Base-by-base conservation (phyloP, 495 filamentous ascomycete species). In the Aspergillus hancockii region DNA sequence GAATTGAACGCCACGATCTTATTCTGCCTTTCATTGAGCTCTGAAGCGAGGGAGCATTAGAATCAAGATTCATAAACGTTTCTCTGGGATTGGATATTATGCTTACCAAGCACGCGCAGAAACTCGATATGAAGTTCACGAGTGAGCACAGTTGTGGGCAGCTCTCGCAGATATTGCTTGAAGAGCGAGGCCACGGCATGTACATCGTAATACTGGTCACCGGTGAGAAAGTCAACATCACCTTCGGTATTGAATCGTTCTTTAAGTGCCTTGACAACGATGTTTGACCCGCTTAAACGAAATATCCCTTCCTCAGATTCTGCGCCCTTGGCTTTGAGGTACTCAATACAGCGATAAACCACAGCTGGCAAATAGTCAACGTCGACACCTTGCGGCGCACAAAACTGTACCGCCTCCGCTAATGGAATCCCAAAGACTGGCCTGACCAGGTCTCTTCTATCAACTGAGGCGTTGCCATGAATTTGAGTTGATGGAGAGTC, bases 341-440 rank as follows among this genome's bases (percentile, higher is more conserved):
- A 98, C 69, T 98, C 91, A 61, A 98, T 89, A 65, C 93, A 97
- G 46, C 94, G 89, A 76, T 96, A 98, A 43, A 97, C 92, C 1
- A 98, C 94, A n/a, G 95, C 91, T 8, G 94, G 94, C 34, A 98
- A 77, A 49, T 28, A 28, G 7, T 88, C 85, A 19, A 89, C 85
- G 58, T 80, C 71, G 52, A 90, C 76, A 56, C 90, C 91, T 43
- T 80, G 70, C 8, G 93, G 93, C 14, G 83, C 79, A 61, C 88
- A 90, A 67, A 82, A 89, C 63, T 89, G 82, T 6, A 96, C 93
- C 36, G 94, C 94, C 65, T 98, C 93, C 6, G 85, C 85, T 34
- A 98, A 74, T 7, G 91, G 85, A 45, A 90, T 89, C 13, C 94
- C 95, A 71, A 98, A 98, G 8, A 90, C 90, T 38, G 90, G 83